These are phyloP conservation scores for Fusarium pilosicola DNA, from an alignment of 2,329 filamentous ascomycete genomes.

Conservation along the genomic window DNA sequence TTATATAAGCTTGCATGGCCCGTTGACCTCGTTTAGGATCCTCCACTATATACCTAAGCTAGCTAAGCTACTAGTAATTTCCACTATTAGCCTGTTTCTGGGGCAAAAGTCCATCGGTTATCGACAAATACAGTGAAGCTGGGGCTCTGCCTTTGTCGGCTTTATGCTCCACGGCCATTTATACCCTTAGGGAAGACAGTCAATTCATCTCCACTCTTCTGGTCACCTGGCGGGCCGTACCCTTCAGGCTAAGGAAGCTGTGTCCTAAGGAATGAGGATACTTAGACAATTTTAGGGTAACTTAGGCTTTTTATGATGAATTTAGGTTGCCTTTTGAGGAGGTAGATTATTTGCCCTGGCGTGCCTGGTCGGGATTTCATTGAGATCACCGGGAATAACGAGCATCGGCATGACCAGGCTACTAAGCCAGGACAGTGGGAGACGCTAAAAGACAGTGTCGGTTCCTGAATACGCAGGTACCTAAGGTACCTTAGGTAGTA, in stretches of 20 bases:
- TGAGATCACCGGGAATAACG: neutral
- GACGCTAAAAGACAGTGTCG: conserved; percentile 19
- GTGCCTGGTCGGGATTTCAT: neutral
- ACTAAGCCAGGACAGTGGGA: neutral
- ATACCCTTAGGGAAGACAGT: neutral
- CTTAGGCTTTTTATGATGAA: neutral
- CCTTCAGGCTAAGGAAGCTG: neutral
- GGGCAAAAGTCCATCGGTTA: neutral
- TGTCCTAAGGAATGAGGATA: neutral
- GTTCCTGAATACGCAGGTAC: conserved; percentile 16
- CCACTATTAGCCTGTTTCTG: neutral
- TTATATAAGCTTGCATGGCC: neutral
- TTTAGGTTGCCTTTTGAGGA: neutral
- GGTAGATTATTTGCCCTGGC: neutral
- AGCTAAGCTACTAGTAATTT: neutral
- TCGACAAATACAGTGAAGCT: neutral
- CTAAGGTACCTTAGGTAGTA: neutral
- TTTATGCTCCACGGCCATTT: neutral
- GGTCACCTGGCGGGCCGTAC: no score
- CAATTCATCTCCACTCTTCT: neutral
- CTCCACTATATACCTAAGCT: neutral
- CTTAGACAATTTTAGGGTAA: neutral
- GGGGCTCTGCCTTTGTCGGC: neutral
- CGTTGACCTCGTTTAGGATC: neutral
- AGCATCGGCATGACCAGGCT: neutral